Evolutionary conservation across 2,329 filamentous ascomycete genomes (phyloP), one percentile per base, ranked within the genome.

Genomic region (Hypoxylon sp.): DNA sequence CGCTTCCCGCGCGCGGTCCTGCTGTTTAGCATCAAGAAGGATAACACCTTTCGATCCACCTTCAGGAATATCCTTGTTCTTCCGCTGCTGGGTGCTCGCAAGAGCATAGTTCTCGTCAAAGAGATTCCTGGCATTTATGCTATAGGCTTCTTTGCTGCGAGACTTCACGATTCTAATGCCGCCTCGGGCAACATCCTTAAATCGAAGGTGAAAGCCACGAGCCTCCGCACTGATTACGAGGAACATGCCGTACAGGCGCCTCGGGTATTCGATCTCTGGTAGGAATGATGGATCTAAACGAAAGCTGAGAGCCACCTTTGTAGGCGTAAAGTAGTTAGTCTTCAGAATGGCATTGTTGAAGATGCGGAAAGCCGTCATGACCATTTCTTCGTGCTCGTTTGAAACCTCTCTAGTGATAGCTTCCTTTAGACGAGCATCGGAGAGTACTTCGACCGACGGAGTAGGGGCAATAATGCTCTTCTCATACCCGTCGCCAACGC

Each of bases 41-140:
- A 99, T 95, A 63, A 99, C 96, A 83, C 96, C 96, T 85, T 99
- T 99, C 75, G 95, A 97, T 60, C 96, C 96, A 71, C 96, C 96
- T 83, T 99, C 96, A 2, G 96, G 96, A 57, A 99, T 99, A 76
- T 99, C 96, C 85, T 99, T 99, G 87, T 99, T 99, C 88, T 99
- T 99, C 78, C 96, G 93, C 83, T 99, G 96, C 82, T 99, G 96
- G 0, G 96, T 99, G 82, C 97, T 98, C 72, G 96, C 95, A 67
- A 99, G 88, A 70, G 96, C 97, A 82, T 99, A 99, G 82, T 99
- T 99, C 84, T 99, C 96, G 75, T 99, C 96, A 75, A 99, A 99
- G 70, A 99, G 87, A 63, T 94, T 97, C 65, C 96, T 91, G 38
- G 94, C 94, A 78, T 99, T 99, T 85, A 98, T 98, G 68, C 91